Base-by-base conservation (phyloP, 148 eudicot genomes). In the Silene conica region DNA sequence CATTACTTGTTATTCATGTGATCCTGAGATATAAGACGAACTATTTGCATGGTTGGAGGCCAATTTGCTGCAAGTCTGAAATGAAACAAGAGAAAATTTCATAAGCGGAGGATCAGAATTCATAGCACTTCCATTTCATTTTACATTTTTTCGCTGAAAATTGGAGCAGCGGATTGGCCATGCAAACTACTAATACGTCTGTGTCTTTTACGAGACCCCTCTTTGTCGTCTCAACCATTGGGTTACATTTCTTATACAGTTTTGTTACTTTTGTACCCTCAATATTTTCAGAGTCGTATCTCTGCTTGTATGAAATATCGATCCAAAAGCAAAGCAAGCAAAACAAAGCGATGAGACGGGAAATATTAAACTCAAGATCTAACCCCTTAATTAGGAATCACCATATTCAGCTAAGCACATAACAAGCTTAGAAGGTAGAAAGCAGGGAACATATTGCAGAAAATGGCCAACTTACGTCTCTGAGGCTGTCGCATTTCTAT, bases 11-110 rank as follows among this genome's bases (percentile, higher is more conserved):
- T 96, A 76, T 90, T 96, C 97, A 96, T 96, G 84, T 96, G 99
- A 84, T 96, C 99, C 78, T 96, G 99, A 78, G 99, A 96, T 82
- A 96, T 96, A 55, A 96, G 92, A 67, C 99, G 92, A 81, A 96
- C 97, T 69, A 96, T 96, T 79, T 96, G 99, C 99, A 96, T 92
- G 63, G 91, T 92, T 63, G 88, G 78, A n/a, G 99, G 99, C 99
- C 99, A 96, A 77, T 96, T 92, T 73, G 97, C 94, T 70, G 99
- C 97, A 73, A 96, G 92, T 83, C 99, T 96, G 89, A 77, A 67
- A 82, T 48, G 70, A n/a, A 74, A 57, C 22, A 67, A 25, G 70
- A 66, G 48, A 80, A 48, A 34, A 67, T 75, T 54, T 48, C 23
- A 31, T 34, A 20, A 59, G 22, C 22, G 14, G 41, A 1, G 19